Evolutionary conservation across 2,329 filamentous ascomycete species (phyloP).

Genomic region (Neofusicoccum sp.): DNA sequence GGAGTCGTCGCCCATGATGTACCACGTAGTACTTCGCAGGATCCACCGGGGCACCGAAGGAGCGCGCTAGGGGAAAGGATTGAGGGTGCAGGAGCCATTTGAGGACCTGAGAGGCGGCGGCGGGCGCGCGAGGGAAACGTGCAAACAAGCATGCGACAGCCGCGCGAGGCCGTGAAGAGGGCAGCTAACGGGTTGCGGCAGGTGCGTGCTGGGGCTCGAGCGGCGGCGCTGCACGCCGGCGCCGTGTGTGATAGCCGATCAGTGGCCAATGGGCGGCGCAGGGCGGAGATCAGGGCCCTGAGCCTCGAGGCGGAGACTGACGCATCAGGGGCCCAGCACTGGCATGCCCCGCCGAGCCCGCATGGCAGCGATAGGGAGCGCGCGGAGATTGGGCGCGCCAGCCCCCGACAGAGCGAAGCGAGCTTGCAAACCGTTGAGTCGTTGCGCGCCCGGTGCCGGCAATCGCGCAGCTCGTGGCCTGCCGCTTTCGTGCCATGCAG

Average conservation of each 20-base stretch:
- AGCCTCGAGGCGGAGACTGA: too few relatives aligned
- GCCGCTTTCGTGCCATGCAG: slow-evolving; percentile 11
- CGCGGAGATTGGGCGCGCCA: not conserved
- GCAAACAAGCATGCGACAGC: slow-evolving; percentile 18
- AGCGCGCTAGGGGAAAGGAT: not conserved
- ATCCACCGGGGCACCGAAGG: slow-evolving; percentile 9
- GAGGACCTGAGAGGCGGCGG: slow-evolving; percentile 3
- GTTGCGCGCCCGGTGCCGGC: not conserved
- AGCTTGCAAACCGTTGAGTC: slow-evolving; percentile 10
- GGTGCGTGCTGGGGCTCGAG: slow-evolving; percentile 13
- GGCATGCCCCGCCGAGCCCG: not conserved
- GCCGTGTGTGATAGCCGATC: slow-evolving; percentile 9
- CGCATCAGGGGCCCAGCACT: not conserved
- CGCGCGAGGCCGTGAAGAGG: slow-evolving; percentile 7
- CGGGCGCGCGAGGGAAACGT: slow-evolving; percentile 4
- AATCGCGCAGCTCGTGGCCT: not conserved
- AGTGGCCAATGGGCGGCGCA: slow-evolving; percentile 13
- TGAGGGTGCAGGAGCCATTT: slow-evolving; percentile 13
- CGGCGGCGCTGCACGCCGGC: not conserved
- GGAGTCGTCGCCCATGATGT: slow-evolving; percentile 17
- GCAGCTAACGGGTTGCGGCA: slow-evolving; percentile 17
- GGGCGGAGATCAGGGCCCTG: slow-evolving; percentile 1
- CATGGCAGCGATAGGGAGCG: slow-evolving; percentile 5
- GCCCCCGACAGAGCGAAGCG: slow-evolving; percentile 7
- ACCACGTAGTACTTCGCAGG: not conserved